Percentiles rank a stretch among this genome's conserved stretches.
Conservation (phyloP, 1,284 basidiomycete genomes). For the Tilletia caries region DNA sequence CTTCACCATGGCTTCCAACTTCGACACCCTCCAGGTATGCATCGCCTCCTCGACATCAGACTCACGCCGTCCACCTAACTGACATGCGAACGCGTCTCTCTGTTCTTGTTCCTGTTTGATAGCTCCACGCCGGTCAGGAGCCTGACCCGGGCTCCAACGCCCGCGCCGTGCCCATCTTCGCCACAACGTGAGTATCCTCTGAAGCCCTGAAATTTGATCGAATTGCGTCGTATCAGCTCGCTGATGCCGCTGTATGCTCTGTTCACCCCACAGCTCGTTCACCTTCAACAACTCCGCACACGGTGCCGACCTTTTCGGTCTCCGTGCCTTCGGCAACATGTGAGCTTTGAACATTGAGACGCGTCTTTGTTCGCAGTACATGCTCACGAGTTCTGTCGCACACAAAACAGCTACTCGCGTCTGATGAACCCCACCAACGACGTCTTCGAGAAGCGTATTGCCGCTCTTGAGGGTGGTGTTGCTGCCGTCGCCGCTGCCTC, state of each 20-base stretch:
- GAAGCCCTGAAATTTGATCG: neutral
- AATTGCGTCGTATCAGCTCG: no score
- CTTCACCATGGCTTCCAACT: conserved; percentile 34
- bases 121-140: conserved; percentile 76
- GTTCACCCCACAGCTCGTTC: conserved; percentile 41
- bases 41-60: neutral
- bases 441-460: conserved; percentile 79
- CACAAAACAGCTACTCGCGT: conserved; percentile 52
- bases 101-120: conserved; percentile 36
- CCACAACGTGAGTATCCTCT: conserved; percentile 30
- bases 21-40: conserved; percentile 48
- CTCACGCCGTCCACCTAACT: no score
- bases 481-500: conserved; percentile 75
- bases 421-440: conserved; percentile 80
- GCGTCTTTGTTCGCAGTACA: neutral
- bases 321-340: conserved; percentile 65
- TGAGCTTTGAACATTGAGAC: conserved; percentile 19
- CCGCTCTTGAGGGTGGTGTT: conserved; percentile 75
- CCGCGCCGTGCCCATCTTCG: conserved; percentile 77
- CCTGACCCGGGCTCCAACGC: conserved; percentile 70
- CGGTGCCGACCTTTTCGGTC: conserved; percentile 75
- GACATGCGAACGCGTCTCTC: neutral
- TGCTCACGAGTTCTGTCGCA: neutral
- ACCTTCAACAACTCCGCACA: conserved; percentile 59
- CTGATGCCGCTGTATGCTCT: no score